Percentiles rank a stretch among this genome's conserved stretches.
Evolutionary conservation across 208 protist species (phyloP).

Genomic region (Trypanosoma mega): DNA sequence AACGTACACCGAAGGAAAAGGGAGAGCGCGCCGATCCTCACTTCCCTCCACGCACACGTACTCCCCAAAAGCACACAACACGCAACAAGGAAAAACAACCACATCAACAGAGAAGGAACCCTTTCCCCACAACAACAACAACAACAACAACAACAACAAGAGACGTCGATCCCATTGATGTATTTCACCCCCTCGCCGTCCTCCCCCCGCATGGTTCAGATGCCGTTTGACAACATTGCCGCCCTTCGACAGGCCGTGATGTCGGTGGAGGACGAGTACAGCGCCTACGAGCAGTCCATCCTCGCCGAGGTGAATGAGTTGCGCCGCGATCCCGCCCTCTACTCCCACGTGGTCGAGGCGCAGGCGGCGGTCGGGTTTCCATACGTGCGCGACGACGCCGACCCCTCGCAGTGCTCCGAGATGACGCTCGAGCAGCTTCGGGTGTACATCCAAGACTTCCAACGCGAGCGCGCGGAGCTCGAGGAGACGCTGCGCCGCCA

Average conservation of each 20-base stretch:
- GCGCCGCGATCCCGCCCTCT: conserved; percentile 54
- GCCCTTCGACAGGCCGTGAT: conserved; percentile 53
- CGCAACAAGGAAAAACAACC: not conserved
- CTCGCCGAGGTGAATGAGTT: conserved; percentile 72
- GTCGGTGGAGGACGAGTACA: conserved; percentile 54
- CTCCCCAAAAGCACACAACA: not conserved
- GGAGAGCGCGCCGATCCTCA: too few relatives aligned
- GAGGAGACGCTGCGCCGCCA: conserved; percentile 37
- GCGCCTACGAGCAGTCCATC: conserved; percentile 51
- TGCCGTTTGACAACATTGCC: conserved; percentile 33
- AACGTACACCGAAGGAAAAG: too few relatives aligned
- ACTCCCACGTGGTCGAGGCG: conserved; percentile 51
- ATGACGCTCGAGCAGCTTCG: conserved; percentile 69
- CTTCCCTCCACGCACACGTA: too few relatives aligned
- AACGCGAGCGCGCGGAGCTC: conserved; percentile 52
- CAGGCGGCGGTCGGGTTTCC: conserved; percentile 68
- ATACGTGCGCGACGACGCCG: conserved; percentile 54
- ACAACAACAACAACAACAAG: too few relatives aligned
- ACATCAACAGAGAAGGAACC: not conserved
- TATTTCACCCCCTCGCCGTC: conserved; percentile 9
- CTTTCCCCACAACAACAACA: too few relatives aligned
- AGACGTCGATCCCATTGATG: too few relatives aligned
- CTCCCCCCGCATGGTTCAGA: conserved; percentile 28
- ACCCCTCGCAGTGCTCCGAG: conserved; percentile 20
- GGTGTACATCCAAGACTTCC: conserved; percentile 60